Base-by-base conservation (phyloP, 805 yeast genomes). In the Saturnispora hagleri region DNA sequence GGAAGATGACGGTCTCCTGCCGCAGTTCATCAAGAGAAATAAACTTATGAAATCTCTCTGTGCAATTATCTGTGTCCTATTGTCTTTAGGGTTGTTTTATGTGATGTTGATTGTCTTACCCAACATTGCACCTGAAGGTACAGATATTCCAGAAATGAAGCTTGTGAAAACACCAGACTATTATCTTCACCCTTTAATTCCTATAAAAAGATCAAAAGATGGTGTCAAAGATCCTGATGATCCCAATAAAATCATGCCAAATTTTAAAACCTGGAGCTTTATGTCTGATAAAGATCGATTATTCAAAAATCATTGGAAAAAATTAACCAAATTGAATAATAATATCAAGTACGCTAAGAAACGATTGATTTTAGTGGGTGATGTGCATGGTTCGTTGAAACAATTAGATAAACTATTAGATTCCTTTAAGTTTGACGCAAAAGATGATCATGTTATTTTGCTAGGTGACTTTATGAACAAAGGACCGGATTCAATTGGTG, bases 381-480 rank as follows among this genome's bases (percentile, higher is more conserved):
- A 90, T 64, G 79, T 90, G 22, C 98, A 90, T 68, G 97, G 97
- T 2, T 81, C 82, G 58, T 79, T 73, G 59, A 67, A 72, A 7
- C 80, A 79, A 59, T 69, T 89, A 51, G 63, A 64, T 52, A 67
- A 72, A 47, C 69, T 91, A 41, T 67, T 90, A 51, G 59, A 71
- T 8, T 75, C 79, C 59, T 59, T 79, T 20, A 65, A 73, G 12
- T 79, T 73, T 59, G 71, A 79, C 52, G 59, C 59, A 4, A 60
- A 70, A 20, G 59, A 64, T 8, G 95, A 88, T 62, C 76, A 76
- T 43, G 71, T 89, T 13, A 68, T 90, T 1, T 69, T 89, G 22
- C 66, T 89, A 20, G 98, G 98, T 4, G 97, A 90, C 62, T 87
- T 89, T 64, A 72, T 87, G 17, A 74, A 89, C 48, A 91, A 90